Conservation (phyloP, 371 early-diverging fungal species). For the Catenaria anguillulae region DNA sequence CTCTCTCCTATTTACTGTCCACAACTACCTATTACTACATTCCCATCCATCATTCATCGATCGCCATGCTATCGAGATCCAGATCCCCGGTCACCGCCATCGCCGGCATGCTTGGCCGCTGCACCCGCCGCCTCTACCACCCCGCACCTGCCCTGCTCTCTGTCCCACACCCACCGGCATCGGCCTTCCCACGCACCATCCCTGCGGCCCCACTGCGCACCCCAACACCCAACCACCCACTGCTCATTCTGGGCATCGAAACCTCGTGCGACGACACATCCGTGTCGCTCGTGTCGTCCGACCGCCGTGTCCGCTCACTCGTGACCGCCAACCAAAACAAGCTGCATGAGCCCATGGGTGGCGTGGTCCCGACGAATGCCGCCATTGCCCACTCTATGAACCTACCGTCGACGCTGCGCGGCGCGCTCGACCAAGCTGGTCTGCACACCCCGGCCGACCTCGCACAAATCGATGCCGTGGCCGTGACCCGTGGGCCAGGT, state of each 20-base stretch:
- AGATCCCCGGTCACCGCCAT: no score
- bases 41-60: no score
- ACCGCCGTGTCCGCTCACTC: conserved; percentile 48
- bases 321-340: conserved; percentile 47
- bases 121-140: no score
- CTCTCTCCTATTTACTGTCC: no score
- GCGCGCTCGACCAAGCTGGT: conserved; percentile 41
- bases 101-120: no score
- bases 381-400: conserved; percentile 49
- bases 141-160: no score
- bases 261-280: conserved; percentile 76
- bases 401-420: conserved; percentile 46
- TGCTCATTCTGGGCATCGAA: background rate
- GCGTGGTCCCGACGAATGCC: conserved; percentile 64
- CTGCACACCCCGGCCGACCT: conserved; percentile 17
- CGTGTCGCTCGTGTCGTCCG: conserved; percentile 57
- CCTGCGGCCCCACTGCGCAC: no score
- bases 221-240: background rate
- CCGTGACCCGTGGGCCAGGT: conserved; percentile 73
- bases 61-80: no score
- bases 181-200: no score
- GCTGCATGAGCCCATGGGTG: conserved; percentile 62
- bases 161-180: no score
- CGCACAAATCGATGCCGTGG: conserved; percentile 55
- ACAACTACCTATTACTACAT: no score